phyloP scores from a whole-genome alignment of 495 filamentous ascomycete genomes.

The Penicillium daleae region DNA sequence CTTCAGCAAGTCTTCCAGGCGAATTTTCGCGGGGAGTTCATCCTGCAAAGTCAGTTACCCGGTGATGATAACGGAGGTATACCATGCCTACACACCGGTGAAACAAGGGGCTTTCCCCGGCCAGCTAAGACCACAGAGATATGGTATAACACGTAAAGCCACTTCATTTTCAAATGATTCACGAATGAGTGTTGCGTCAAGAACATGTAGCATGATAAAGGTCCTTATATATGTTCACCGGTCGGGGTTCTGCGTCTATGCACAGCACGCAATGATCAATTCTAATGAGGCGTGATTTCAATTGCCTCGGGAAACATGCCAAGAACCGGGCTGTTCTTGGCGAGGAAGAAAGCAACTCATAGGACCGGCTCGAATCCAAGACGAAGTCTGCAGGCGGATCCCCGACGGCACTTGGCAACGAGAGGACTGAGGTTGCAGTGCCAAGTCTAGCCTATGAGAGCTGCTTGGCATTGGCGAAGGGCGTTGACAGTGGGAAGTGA shows the following conservation, averaged over 20 bases:
- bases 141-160: constrained; percentile 7
- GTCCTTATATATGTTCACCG: constrained; percentile 12
- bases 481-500: background rate
- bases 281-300: constrained; percentile 7
- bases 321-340: constrained; percentile 22
- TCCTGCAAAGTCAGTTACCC: constrained; percentile 12
- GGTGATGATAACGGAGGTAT: background rate
- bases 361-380: constrained; percentile 10
- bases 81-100: constrained; percentile 17
- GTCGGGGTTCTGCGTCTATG: background rate
- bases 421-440: constrained; percentile 25
- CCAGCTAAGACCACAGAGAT: constrained; percentile 18
- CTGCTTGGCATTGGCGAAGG: constrained; percentile 1
- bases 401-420: constrained; percentile 24
- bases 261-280: constrained; percentile 15
- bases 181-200: background rate
- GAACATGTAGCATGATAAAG: background rate
- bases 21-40: constrained; percentile 23
- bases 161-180: constrained; percentile 21
- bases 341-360: constrained; percentile 13
- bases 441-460: constrained; percentile 11
- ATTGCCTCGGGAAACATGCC: background rate
- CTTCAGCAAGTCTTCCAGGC: constrained; percentile 37
- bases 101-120: constrained; percentile 16
- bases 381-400: constrained; percentile 17